Evolutionary conservation across 768 basidiomycete genomes (phyloP).

Genomic region (Sarcodon aspratus): DNA sequence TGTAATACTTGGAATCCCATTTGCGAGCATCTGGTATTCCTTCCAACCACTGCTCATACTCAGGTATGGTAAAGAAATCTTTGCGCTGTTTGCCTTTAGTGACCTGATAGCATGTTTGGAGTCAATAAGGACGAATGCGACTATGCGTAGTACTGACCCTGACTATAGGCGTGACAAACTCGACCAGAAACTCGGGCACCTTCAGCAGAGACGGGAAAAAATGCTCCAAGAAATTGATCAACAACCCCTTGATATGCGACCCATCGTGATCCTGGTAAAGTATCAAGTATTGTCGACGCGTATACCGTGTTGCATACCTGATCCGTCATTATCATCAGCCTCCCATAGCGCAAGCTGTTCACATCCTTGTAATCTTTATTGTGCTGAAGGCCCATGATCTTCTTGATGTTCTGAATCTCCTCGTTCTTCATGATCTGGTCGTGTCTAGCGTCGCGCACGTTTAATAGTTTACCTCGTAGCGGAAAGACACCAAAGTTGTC

Average conservation of each 20-base stretch:
- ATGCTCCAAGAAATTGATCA: slow-evolving; percentile 96
- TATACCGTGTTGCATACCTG: slow-evolving; percentile 45
- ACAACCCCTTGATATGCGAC: slow-evolving; percentile 99
- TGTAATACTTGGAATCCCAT: slow-evolving; percentile 96
- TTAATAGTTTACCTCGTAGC: slow-evolving; percentile 89
- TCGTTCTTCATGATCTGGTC: slow-evolving; percentile 98
- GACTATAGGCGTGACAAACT: slow-evolving; percentile 98
- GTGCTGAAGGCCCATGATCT: slow-evolving; percentile 94
- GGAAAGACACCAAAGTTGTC: slow-evolving; percentile 98
- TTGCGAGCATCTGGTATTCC: slow-evolving; percentile 62
- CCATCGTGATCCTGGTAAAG: slow-evolving; percentile 87
- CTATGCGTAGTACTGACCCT: slow-evolving; percentile 39
- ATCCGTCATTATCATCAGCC: slow-evolving; percentile 99
- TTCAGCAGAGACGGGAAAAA: slow-evolving; percentile 93
- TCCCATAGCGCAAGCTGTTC: slow-evolving; percentile 75
- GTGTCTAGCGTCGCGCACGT: slow-evolving; percentile 93
- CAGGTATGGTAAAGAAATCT: slow-evolving; percentile 95
- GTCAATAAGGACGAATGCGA: background rate
- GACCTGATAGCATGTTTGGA: slow-evolving; percentile 30
- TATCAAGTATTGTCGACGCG: background rate
- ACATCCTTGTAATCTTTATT: slow-evolving; percentile 75
- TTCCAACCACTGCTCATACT: slow-evolving; percentile 90
- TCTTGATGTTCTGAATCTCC: slow-evolving; percentile 95
- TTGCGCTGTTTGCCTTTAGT: slow-evolving; percentile 67
- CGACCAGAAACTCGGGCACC: slow-evolving; percentile 85